Base-by-base conservation (phyloP, 2,329 filamentous ascomycete genomes). In the Pseudocercospora fijiensis region DNA sequence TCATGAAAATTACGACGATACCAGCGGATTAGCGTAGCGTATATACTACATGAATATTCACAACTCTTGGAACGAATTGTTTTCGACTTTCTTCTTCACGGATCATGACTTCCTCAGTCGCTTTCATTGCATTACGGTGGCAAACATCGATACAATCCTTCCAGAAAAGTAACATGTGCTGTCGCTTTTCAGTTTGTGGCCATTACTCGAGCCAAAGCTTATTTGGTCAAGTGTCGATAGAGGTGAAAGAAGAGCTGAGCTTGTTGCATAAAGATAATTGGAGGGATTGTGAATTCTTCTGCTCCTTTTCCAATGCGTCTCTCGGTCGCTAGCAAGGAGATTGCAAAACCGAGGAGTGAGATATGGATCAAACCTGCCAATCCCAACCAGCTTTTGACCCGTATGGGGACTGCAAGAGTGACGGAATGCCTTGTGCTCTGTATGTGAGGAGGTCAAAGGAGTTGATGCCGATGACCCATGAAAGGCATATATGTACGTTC, bases 21-120 rank as follows among this genome's bases (percentile, higher is more conserved):
- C 28, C 9, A 33, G 53, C 53, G 30, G 13, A 20, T 20, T 37
- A 56, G 53, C 53, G 53, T 37, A 56, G 53, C 53, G 53, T 56
- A 56, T 33, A 37, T 41, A 56, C 7, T 41, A 10, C 41, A n/a
- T 37, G 13, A 22, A 33, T 20, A 37, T 7, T 18, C 37, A 41
- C 9, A n/a, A 16, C 37, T 41, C 37, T 41, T 55, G 51, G 22
- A 56, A 41, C 11, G 30, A 11, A 56, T 20, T 26, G 7, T n/a
- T 3, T 22, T 51, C 16, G 47, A 13, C 24, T 24, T 22, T 27
- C n/a, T n/a, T n/a, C n/a, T n/a, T n/a, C n/a, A n/a, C n/a, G n/a
- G n/a, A n/a, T n/a, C n/a, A n/a, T n/a, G n/a, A n/a, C n/a, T n/a
- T n/a, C n/a, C n/a, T n/a, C n/a, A n/a, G n/a, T n/a, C n/a, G n/a